phyloP scores from a whole-genome alignment of 148 eudicot species.

The Rhododendron henanense region DNA sequence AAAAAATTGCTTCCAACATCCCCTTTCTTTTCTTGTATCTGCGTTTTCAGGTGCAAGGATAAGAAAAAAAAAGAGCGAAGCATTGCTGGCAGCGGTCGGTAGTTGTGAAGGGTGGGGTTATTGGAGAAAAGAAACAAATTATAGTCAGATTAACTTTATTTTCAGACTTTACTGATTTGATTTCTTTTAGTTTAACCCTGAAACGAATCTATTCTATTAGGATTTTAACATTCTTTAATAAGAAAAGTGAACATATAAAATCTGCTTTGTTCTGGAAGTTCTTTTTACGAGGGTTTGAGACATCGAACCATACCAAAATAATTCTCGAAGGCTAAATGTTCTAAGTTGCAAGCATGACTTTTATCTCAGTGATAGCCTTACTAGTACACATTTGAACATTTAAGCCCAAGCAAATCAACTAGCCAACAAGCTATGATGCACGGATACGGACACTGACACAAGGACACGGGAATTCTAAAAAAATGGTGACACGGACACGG shows the following conservation, averaged over 20 bases:
- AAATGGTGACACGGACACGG: too few species aligned
- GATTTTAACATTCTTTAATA: neutral
- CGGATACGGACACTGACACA: too few species aligned
- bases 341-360: neutral
- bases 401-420: neutral
- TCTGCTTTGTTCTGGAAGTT: neutral
- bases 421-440: neutral
- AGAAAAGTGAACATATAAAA: neutral
- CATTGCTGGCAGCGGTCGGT: neutral
- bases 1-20: neutral
- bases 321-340: neutral
- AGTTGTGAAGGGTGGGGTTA: neutral
- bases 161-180: neutral
- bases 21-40: neutral
- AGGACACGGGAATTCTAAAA: too few species aligned
- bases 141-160: neutral
- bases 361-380: neutral
- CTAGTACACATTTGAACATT: neutral
- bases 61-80: neutral
- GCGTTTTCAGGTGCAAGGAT: neutral
- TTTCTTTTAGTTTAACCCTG: neutral
- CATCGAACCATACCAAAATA: neutral
- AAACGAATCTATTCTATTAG: neutral
- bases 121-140: neutral
- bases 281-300: neutral